Percentiles rank a stretch among this genome's conserved stretches.
phyloP scores from a whole-genome alignment of 176 grass and related monocot genomes.

The Themeda triandra region DNA sequence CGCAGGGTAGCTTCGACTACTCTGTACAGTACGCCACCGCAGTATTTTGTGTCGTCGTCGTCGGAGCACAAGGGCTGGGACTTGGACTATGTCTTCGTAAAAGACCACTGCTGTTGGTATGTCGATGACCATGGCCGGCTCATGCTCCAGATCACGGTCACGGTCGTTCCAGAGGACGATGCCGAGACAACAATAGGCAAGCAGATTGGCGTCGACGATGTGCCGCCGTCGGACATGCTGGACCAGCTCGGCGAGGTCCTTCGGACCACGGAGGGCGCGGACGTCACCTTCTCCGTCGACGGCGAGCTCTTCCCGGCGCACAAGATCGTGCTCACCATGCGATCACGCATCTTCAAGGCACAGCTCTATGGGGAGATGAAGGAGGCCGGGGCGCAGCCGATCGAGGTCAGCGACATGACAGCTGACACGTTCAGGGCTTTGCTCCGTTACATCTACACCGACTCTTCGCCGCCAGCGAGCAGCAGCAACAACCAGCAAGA shows the following conservation, averaged over 20 bases:
- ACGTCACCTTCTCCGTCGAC: background rate
- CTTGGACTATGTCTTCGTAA: background rate
- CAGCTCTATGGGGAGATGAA: background rate
- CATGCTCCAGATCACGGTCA: background rate
- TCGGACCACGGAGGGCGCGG: background rate
- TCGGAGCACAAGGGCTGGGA: background rate
- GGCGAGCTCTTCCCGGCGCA: background rate
- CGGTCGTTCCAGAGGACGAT: background rate
- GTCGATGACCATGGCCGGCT: background rate
- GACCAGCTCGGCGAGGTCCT: background rate
- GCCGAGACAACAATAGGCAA: background rate
- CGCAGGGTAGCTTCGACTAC: no score
- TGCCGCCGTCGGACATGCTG: background rate
- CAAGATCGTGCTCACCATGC: background rate
- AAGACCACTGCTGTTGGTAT: background rate
- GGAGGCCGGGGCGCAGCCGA: background rate
- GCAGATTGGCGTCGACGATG: background rate
- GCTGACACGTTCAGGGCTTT: background rate
- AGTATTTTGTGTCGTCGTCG: no score
- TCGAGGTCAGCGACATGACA: background rate
- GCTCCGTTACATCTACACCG: background rate
- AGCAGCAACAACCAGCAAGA: no score
- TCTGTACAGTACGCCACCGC: no score
- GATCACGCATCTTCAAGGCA: background rate
- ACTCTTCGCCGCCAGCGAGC: background rate